phyloP scores from a whole-genome alignment of 2,329 filamentous ascomycete species.

The Bisporella sp. region DNA sequence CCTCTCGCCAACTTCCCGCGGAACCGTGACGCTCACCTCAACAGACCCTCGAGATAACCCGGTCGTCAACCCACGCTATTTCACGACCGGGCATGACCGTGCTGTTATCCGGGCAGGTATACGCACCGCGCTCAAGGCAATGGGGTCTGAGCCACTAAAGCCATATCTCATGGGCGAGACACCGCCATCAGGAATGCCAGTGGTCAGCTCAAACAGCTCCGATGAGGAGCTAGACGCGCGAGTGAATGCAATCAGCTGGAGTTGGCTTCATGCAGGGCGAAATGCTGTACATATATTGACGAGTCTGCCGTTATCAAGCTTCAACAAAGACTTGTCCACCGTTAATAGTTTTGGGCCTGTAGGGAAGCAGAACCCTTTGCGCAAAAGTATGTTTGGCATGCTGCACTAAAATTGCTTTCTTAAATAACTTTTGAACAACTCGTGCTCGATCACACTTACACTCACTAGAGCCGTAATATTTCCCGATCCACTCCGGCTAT shows the following conservation, averaged over 20 bases:
- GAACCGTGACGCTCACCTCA: not conserved
- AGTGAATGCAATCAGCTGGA: not conserved
- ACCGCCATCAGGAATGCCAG: not conserved
- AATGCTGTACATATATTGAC: no score
- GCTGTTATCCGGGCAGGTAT: not conserved
- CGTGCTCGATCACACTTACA: no score
- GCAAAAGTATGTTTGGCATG: no score
- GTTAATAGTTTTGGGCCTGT: no score
- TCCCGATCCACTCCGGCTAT: no score
- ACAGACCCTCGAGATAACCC: not conserved
- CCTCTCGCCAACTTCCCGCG: slow-evolving; percentile 8
- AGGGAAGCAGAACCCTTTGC: no score
- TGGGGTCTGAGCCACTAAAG: slow-evolving; percentile 3
- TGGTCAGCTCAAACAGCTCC: not conserved
- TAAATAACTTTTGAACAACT: no score
- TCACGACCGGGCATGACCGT: not conserved
- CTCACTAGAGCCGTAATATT: no score
- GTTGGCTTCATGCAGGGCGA: slow-evolving; percentile 3
- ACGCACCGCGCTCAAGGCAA: not conserved
- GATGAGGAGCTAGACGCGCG: slow-evolving; percentile 7
- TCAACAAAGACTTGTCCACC: no score
- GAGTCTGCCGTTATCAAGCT: no score
- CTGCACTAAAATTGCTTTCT: no score
- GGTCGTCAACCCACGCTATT: slow-evolving; percentile 3
- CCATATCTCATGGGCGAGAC: slow-evolving; percentile 2